phyloP scores from a whole-genome alignment of 208 protist species.

The Trypanosoma grayi region DNA sequence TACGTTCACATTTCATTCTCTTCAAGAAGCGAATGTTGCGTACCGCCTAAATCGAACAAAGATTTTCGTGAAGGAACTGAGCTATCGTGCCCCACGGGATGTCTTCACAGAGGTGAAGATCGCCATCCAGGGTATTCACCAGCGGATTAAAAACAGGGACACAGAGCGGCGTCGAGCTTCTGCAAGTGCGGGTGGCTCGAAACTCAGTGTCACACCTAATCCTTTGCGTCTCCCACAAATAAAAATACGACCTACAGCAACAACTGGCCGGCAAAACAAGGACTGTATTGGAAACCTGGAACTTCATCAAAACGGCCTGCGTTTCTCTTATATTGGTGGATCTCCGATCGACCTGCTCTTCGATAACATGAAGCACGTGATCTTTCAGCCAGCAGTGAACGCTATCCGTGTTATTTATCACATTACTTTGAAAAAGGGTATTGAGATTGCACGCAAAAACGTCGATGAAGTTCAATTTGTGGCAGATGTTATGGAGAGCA shows the following conservation, averaged over 20 bases:
- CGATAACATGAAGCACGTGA: conserved; percentile 96
- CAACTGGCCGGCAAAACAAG: conserved; percentile 73
- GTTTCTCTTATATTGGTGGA: conserved; percentile 87
- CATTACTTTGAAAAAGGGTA: conserved; percentile 94
- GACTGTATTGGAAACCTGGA: conserved; percentile 89
- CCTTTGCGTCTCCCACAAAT: conserved; percentile 79
- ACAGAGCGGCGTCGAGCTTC: conserved; percentile 46
- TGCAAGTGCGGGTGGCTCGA: conserved; percentile 41
- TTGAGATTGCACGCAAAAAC: conserved; percentile 97
- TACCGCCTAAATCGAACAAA: conserved; percentile 82
- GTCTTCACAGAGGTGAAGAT: conserved; percentile 57
- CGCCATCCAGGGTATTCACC: conserved; percentile 64
- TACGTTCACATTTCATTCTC: conserved; percentile 87
- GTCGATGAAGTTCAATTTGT: conserved; percentile 95
- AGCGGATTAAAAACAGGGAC: conserved; percentile 76
- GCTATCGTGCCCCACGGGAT: conserved; percentile 54
- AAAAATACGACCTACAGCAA: conserved; percentile 87
- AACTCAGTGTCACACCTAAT: conserved; percentile 38
- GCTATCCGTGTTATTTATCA: conserved; percentile 94
- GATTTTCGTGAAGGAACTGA: conserved; percentile 89
- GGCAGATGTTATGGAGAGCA: conserved; percentile 94
- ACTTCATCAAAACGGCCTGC: conserved; percentile 95
- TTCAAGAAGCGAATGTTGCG: conserved; percentile 77
- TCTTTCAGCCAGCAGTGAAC: conserved; percentile 96
- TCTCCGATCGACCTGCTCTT: conserved; percentile 92